Evolutionary conservation across 2,329 filamentous ascomycete genomes (phyloP), one percentile per base, ranked within the genome.

Genomic region (Colletotrichum shisoi): DNA sequence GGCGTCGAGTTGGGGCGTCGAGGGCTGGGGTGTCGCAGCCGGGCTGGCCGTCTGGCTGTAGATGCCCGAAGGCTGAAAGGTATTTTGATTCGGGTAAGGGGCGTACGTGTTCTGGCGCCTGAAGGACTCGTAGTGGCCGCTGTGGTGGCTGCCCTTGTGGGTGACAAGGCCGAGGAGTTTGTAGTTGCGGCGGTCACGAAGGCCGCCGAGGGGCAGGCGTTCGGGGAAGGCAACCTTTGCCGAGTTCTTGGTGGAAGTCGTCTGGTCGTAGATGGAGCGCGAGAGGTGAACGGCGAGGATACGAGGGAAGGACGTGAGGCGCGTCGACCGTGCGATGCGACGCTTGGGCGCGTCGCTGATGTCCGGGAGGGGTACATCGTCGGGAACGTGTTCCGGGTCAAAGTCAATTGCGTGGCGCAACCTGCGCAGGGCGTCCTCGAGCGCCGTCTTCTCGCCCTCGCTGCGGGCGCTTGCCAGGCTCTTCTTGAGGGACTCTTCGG

Each of bases 41-140:
- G 82, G 82, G 71, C 86, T 82, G 67, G 86, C 83, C 58, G 87
- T 80, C 73, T 82, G 84, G 76, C 90, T 92, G 74, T 92, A 94
- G 40, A 90, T 87, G 7, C 88, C 89, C 44, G 91, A 91, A 6
- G 85, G 85, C 68, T 91, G 90, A 77, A 96, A 94, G 0, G 88
- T 89, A 71, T 91, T 89, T 0, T 91, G 88, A 8, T 94, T 97
- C 1, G 92, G 91, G 75, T 89, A 98, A 0, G 94, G 94, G 3
- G 90, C 81, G 57, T 89, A 87, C 9, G 66, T 62, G 66, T 92
- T 90, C 77, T 98, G 95, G 44, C 95, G 87, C 40, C 95, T 87
- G 77, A 98, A 98, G 0, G 93, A 94, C 77, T 99, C 95, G 79
- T 99, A 99, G 76, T 99, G 95, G 0, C 95, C 95, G 73, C 93